Base-by-base conservation (phyloP, 352 stramenopile species). In the Lagenidium giganteum region DNA sequence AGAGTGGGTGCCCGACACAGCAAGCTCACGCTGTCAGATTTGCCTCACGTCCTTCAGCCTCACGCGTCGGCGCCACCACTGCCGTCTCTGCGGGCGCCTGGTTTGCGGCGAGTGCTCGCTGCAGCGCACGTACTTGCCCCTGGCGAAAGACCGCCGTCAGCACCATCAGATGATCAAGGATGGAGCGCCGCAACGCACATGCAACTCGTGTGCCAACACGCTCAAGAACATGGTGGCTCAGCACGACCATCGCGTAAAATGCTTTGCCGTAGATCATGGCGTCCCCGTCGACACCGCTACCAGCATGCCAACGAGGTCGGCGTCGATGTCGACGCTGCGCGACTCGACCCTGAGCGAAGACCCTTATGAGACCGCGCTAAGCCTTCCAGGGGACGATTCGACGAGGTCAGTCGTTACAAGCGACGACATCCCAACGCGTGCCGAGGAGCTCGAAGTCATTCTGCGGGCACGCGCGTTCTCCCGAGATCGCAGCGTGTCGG, bases 61-160 rank as follows among this genome's bases (percentile, higher is more conserved):
- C 5, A 74, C 57, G 22, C 81, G 78, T 22, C 71, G 80, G 38
- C 64, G 80, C n/a, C 87, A 96, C 36, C 83, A 96, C 51, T 95
- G 87, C 43, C 73, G 87, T 4, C 47, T 87, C 22, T 92, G 76
- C 13, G 79, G 79, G 1, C 70, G 78, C 23, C 46, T 93, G 13
- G 68, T 85, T 36, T 90, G 77, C 49, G 72, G 71, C 25, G 63
- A 80, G 28, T 93, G 77, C 60, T 87, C 73, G 1, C 40, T 67
- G 21, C 66, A 72, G 48, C 74, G 75, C 47, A 87, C 76, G 35
- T 82, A 84, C 48, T 55, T 92, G 13, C 79, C 71, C 7, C 75
- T 86, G 42, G 44, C 63, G 8, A 57, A 67, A 33, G 60, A 64
- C 13, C 35, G 54, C 8, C 64, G 57, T 2, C 72, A 70, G 13